These are phyloP conservation scores for Xanthoconium stramineum DNA, from an alignment of 768 basidiomycete species.

Conservation along the genomic window DNA sequence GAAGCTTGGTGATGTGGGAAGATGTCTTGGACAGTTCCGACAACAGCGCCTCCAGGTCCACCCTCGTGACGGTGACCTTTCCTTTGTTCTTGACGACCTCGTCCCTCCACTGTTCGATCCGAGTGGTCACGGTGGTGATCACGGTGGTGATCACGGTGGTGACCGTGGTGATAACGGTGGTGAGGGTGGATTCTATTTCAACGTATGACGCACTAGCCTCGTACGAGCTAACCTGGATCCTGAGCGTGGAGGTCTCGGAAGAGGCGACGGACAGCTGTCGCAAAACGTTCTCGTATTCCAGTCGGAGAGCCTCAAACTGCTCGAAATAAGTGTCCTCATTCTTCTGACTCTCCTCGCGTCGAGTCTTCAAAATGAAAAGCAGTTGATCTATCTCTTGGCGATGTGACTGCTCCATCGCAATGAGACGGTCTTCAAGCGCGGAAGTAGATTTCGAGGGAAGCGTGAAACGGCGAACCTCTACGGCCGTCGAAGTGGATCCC, in stretches of 20 bases:
- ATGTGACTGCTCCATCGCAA: neutral
- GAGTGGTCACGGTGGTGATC: neutral
- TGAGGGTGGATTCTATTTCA: neutral
- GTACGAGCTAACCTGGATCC: neutral
- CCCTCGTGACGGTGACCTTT: neutral
- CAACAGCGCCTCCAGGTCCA: slow-evolving; percentile 5
- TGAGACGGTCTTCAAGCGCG: neutral
- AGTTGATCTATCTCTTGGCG: slow-evolving; percentile 3
- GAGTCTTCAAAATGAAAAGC: neutral
- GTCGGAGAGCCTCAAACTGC: neutral
- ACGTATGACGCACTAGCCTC: neutral
- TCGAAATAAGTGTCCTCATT: neutral
- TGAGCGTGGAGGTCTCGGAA: neutral
- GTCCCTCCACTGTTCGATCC: neutral
- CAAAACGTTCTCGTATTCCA: neutral
- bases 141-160: neutral
- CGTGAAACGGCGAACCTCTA: neutral
- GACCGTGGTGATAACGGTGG: neutral
- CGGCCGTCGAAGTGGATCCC: neutral
- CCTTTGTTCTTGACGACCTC: neutral
- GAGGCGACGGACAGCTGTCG: neutral
- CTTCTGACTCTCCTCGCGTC: neutral
- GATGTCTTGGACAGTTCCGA: neutral
- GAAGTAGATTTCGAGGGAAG: neutral
- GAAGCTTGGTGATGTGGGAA: neutral